Evolutionary conservation across 108 stramenopile genomes (phyloP).

Genomic region (Schizochytrium sp.): DNA sequence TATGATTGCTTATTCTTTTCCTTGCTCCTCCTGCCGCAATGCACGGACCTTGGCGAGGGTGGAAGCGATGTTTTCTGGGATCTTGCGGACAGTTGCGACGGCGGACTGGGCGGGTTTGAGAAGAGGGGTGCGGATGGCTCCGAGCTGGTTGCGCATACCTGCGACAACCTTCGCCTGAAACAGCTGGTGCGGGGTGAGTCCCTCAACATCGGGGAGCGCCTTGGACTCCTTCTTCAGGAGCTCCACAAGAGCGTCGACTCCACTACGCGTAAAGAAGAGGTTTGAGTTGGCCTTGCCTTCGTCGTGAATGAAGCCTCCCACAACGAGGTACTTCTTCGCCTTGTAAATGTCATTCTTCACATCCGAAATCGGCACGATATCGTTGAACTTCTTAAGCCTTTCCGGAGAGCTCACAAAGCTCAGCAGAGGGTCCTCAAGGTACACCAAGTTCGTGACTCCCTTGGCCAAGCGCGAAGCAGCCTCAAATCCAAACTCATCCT

Average conservation of each 20-base stretch:
- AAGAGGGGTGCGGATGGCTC: constrained; percentile 55
- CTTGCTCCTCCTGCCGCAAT: constrained; percentile 4
- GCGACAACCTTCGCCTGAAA: constrained; percentile 28
- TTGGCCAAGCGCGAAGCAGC: neutral
- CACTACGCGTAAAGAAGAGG: neutral
- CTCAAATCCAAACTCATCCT: constrained; percentile 3
- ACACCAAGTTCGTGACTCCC: constrained; percentile 45
- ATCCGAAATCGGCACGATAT: neutral
- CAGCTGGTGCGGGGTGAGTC: constrained; percentile 13
- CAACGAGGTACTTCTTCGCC: neutral
- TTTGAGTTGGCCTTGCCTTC: constrained; percentile 35
- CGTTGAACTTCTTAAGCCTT: constrained; percentile 7
- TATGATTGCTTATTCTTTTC: neutral
- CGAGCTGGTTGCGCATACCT: constrained; percentile 6
- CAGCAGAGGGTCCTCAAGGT: constrained; percentile 49
- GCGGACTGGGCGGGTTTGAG: constrained; percentile 1
- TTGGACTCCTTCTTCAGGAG: neutral
- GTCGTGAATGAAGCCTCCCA: constrained; percentile 38
- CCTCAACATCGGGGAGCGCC: neutral
- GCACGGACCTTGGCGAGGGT: constrained; percentile 22
- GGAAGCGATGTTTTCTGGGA: constrained; percentile 26
- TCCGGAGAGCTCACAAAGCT: neutral
- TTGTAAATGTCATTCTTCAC: constrained; percentile 5
- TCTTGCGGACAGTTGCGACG: neutral
- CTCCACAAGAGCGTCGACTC: constrained; percentile 23